These are phyloP conservation scores for Panicum virgatum DNA, from an alignment of 202 grass and related monocot species.

Conservation along the genomic window DNA sequence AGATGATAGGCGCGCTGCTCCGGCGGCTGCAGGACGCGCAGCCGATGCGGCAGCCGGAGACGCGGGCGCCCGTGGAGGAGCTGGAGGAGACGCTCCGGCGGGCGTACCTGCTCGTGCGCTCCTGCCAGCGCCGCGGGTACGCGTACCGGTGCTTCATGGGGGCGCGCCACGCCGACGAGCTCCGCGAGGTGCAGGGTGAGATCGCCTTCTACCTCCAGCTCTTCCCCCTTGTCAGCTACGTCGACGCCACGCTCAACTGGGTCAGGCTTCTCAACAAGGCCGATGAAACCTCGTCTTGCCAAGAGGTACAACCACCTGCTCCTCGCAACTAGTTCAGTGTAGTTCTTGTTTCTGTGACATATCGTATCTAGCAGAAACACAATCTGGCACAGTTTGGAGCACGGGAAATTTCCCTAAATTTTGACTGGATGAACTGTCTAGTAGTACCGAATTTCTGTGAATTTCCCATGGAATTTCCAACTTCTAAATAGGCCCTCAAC, in stretches of 20 bases:
- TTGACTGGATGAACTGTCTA: background rate
- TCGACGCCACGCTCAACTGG: conserved; percentile 44
- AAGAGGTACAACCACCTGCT: conserved; percentile 34
- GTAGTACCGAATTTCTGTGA: background rate
- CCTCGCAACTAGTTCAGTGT: background rate
- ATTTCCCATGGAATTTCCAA: background rate
- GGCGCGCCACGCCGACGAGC: conserved; percentile 56
- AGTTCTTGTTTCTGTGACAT: background rate
- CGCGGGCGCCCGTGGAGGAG: conserved; percentile 49
- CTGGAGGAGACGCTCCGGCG: conserved; percentile 63
- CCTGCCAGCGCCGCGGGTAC: conserved; percentile 58
- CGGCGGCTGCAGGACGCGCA: conserved; percentile 47
- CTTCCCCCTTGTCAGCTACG: conserved; percentile 54
- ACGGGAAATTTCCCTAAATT: background rate
- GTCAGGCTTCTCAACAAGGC: conserved; percentile 9
- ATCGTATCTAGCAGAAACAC: conserved; percentile 3
- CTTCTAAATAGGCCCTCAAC: background rate
- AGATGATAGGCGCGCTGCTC: conserved; percentile 53
- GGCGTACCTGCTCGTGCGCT: conserved; percentile 50
- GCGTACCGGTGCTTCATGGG: conserved; percentile 58
- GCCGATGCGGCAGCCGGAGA: conserved; percentile 48
- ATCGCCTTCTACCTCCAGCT: conserved; percentile 60
- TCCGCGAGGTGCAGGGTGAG: conserved; percentile 57
- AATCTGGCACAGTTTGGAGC: background rate
- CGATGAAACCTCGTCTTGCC: conserved; percentile 2